Conservation (phyloP, 352 stramenopile species). For the Ophiocytium majus region DNA sequence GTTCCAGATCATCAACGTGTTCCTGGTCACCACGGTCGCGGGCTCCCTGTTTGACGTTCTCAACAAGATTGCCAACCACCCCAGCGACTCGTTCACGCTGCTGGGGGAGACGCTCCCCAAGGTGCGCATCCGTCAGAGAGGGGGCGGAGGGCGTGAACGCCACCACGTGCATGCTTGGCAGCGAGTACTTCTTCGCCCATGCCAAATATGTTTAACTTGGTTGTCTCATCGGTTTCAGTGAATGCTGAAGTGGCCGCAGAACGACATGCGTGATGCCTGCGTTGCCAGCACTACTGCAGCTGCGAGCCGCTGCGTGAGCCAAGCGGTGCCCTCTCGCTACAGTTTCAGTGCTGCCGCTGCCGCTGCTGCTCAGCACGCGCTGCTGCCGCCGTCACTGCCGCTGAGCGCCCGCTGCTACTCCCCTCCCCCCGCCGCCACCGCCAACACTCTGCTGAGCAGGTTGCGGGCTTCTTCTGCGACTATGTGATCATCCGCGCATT, state of each 20-base stretch:
- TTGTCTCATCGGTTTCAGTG: neutral
- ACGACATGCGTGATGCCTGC: too few species aligned
- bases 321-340: too few species aligned
- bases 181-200: too few species aligned
- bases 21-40: constrained; percentile 73
- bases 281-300: too few species aligned
- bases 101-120: constrained; percentile 50
- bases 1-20: constrained; percentile 70
- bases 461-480: constrained; percentile 54
- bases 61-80: constrained; percentile 40
- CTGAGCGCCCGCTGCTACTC: too few species aligned
- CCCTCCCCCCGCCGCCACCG: too few species aligned
- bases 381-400: too few species aligned
- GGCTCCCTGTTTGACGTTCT: constrained; percentile 65
- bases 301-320: too few species aligned
- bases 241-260: neutral
- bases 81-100: constrained; percentile 42
- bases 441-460: constrained; percentile 24
- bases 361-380: too few species aligned
- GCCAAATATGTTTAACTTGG: neutral
- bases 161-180: too few species aligned
- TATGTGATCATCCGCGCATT: constrained; percentile 52
- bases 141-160: too few species aligned
- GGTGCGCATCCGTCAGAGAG: neutral
- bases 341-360: too few species aligned